A percentile compares a stretch with the other conserved stretches of the same genome.
phyloP scores from a whole-genome alignment of 1,139 yeast species.

The Diutina neorugosa region DNA sequence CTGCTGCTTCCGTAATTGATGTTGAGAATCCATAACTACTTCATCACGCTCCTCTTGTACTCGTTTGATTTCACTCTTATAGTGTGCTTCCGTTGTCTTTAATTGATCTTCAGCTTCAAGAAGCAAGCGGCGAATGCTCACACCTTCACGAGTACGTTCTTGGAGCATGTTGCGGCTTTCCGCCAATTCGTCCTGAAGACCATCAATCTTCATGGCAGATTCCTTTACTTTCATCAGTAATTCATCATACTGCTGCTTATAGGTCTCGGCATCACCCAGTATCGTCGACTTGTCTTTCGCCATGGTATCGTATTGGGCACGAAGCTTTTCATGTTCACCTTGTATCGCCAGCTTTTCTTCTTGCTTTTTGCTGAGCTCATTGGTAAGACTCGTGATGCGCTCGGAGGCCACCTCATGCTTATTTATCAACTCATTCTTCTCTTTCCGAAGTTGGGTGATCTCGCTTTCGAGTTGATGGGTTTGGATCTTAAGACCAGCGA shows the following conservation, averaged over 20 bases:
- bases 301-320: constrained; percentile 37
- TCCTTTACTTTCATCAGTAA: constrained; percentile 58
- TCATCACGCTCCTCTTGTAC: constrained; percentile 48
- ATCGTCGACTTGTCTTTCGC: constrained; percentile 36
- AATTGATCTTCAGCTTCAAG: constrained; percentile 56
- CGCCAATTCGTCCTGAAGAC: constrained; percentile 66
- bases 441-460: constrained; percentile 21
- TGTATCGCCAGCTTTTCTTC: constrained; percentile 39
- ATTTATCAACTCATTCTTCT: constrained; percentile 26
- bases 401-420: constrained; percentile 28
- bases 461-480: constrained; percentile 26
- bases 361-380: constrained; percentile 23
- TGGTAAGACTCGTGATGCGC: constrained; percentile 19
- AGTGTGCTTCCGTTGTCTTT: constrained; percentile 27
- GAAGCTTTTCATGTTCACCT: constrained; percentile 39
- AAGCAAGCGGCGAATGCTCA: constrained; percentile 57
- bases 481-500: constrained; percentile 31
- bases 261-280: constrained; percentile 42
- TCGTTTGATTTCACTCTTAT: constrained; percentile 16
- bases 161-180: constrained; percentile 65
- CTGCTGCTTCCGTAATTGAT: constrained; percentile 37
- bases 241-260: constrained; percentile 72
- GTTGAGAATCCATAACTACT: constrained; percentile 41
- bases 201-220: constrained; percentile 44
- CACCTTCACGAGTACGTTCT: constrained; percentile 70